A percentile compares a stretch with the other conserved stretches of the same genome.
Evolutionary conservation across 495 filamentous ascomycete species (phyloP).

Genomic region (Podospora pseudocomata): DNA sequence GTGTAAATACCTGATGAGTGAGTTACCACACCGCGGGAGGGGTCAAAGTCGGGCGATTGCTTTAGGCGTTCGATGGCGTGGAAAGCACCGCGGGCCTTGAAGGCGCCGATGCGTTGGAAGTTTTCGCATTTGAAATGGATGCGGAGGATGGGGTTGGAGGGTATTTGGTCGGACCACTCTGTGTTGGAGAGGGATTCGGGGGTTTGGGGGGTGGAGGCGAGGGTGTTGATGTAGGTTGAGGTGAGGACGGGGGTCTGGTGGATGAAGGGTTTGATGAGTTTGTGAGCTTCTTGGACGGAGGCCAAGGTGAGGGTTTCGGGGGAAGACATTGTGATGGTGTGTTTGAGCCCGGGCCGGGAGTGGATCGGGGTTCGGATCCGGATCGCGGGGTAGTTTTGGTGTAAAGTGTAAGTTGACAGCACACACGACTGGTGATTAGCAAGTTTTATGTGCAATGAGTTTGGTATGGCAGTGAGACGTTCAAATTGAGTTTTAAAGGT

Average conservation of each 20-base stretch:
- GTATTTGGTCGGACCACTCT: constrained; percentile 52
- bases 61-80: constrained; percentile 77
- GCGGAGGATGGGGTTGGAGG: constrained; percentile 61
- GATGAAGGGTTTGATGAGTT: constrained; percentile 68
- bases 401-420: background rate
- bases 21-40: constrained; percentile 74
- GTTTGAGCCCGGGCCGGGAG: background rate
- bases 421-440: background rate
- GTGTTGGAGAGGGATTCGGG: constrained; percentile 52
- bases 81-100: constrained; percentile 89
- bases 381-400: background rate
- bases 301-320: constrained; percentile 60
- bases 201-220: constrained; percentile 69
- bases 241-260: constrained; percentile 83
- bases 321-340: constrained; percentile 48
- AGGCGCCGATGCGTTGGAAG: constrained; percentile 83
- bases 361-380: constrained; percentile 5
- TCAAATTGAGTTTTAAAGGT: background rate
- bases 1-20: constrained; percentile 72
- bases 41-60: constrained; percentile 57
- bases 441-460: background rate
- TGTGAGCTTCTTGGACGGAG: constrained; percentile 66
- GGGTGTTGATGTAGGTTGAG: constrained; percentile 61
- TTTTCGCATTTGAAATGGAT: constrained; percentile 98
- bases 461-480: background rate